Evolutionary conservation across 371 early-diverging fungal species (phyloP).

Genomic region (Mucor ambiguus): DNA sequence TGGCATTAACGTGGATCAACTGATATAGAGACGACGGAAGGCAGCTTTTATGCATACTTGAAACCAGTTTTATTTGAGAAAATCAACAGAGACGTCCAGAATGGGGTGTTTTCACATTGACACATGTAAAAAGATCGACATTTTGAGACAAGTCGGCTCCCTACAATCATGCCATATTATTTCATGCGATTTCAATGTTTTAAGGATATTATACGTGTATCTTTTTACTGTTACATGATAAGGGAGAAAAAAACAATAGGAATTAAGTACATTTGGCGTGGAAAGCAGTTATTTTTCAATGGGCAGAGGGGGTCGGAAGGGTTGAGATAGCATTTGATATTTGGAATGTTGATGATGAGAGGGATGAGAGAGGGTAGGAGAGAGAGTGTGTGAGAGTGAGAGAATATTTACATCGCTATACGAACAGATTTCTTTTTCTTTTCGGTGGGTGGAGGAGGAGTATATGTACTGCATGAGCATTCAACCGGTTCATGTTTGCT

Average conservation of each 20-base stretch:
- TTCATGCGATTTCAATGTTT: not conserved
- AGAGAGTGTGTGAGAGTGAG: too few species aligned
- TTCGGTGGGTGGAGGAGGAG: conserved; percentile 9
- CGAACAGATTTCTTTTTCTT: conserved; percentile 32
- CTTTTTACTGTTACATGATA: not conserved
- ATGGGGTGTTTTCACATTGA: not conserved
- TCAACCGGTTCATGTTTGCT: conserved; percentile 10
- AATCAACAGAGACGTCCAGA: not conserved
- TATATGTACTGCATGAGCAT: conserved; percentile 27
- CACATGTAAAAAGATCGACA: not conserved
- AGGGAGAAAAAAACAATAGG: not conserved
- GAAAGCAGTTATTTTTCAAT: not conserved
- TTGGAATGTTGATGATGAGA: not conserved
- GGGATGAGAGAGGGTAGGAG: not conserved
- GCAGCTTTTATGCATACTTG: not conserved
- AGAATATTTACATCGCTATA: conserved; percentile 31
- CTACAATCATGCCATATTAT: too few species aligned
- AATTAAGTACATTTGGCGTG: not conserved
- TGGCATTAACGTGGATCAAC: too few species aligned
- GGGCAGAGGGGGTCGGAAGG: not conserved
- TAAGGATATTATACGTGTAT: not conserved
- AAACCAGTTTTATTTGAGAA: not conserved
- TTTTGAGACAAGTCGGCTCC: too few species aligned
- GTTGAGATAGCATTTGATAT: not conserved
- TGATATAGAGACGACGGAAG: not conserved